A percentile compares a stretch with the other conserved stretches of the same genome.
Conservation (phyloP, 345 rosid genomes). For the Eucalyptus regnans region DNA sequence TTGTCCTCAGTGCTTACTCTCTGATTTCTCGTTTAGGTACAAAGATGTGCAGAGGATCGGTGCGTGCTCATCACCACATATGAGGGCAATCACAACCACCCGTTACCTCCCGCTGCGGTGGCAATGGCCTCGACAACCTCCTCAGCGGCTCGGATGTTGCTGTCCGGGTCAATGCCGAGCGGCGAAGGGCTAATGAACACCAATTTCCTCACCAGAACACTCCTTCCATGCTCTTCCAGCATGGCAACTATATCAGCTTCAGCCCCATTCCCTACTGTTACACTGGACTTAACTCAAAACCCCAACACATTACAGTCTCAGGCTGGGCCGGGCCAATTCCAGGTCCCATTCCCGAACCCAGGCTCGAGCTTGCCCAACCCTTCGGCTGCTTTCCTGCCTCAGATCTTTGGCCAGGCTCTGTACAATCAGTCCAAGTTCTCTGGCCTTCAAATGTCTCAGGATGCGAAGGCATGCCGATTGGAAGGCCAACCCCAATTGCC, state of each 20-base stretch:
- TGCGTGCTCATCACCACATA: constrained; percentile 79
- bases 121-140: constrained; percentile 91
- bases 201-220: constrained; percentile 57
- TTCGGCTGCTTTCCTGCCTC: constrained; percentile 34
- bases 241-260: constrained; percentile 95
- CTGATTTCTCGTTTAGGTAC: constrained; percentile 35
- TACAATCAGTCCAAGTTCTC: constrained; percentile 53
- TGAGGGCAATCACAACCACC: constrained; percentile 95
- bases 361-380: constrained; percentile 3
- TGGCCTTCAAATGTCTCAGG: constrained; percentile 51
- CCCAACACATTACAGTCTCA: constrained; percentile 26
- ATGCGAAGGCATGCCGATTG: constrained; percentile 9
- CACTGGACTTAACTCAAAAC: constrained; percentile 66
- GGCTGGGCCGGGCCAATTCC: constrained; percentile 22
- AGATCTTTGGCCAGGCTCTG: constrained; percentile 47
- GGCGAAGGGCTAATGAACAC: constrained; percentile 66
- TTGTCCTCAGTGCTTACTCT: background rate
- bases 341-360: constrained; percentile 27
- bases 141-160: constrained; percentile 71
- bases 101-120: constrained; percentile 87
- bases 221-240: constrained; percentile 86
- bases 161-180: constrained; percentile 80
- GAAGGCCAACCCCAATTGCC: background rate
- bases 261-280: constrained; percentile 93
- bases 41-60: constrained; percentile 87